Evolutionary conservation across 495 filamentous ascomycete genomes (phyloP).

Genomic region (Entonaema liquescens): DNA sequence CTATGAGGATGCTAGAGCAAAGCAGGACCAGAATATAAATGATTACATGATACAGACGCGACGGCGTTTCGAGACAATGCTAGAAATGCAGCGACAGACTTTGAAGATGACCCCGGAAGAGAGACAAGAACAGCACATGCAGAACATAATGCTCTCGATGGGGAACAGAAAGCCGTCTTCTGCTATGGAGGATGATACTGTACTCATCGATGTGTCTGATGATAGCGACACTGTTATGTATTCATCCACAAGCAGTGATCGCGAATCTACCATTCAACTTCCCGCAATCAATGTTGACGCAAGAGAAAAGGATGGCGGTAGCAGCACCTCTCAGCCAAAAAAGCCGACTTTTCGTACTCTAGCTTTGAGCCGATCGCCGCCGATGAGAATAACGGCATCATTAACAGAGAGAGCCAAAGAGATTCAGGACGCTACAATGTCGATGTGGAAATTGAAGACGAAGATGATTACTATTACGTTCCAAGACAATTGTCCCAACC

Average conservation of each 20-base stretch:
- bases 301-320: neutral
- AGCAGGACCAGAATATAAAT: no score
- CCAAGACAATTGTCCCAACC: neutral
- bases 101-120: no score
- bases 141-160: neutral
- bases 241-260: neutral
- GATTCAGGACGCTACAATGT: neutral
- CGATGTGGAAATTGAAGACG: neutral
- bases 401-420: neutral
- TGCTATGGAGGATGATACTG: neutral
- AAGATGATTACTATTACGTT: neutral
- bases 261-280: neutral
- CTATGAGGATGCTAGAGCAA: no score
- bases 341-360: constrained; percentile 5
- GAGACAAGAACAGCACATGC: neutral
- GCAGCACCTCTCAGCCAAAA: neutral
- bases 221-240: constrained; percentile 6
- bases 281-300: neutral
- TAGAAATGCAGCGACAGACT: no score
- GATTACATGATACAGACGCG: no score
- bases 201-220: constrained; percentile 14
- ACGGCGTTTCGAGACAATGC: no score
- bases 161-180: neutral
- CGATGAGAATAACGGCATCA: neutral
- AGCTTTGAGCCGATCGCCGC: constrained; percentile 16